Percentiles rank a stretch among this genome's conserved stretches.
Evolutionary conservation across 1,139 yeast species (phyloP).

Genomic region (Candida albicans): DNA sequence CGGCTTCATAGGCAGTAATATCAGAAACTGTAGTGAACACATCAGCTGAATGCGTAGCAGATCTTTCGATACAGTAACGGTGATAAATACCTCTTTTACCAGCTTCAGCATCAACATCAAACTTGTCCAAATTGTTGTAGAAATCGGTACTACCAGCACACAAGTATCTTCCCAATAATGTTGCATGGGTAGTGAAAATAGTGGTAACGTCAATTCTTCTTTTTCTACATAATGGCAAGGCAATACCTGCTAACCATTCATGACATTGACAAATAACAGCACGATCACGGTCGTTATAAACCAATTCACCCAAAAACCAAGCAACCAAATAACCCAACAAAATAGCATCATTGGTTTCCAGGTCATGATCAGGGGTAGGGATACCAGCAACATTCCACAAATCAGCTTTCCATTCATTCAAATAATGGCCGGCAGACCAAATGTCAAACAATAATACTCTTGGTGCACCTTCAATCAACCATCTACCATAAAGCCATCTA

Average conservation of each 20-base stretch:
- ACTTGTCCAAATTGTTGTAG: constrained; percentile 84
- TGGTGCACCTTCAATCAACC: constrained; percentile 98
- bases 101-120: constrained; percentile 97
- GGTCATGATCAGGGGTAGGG: constrained; percentile 88
- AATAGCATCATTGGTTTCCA: constrained; percentile 89
- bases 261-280: constrained; percentile 95
- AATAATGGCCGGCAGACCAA: constrained; percentile 64
- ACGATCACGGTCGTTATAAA: constrained; percentile 73
- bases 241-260: constrained; percentile 98
- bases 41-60: constrained; percentile 95
- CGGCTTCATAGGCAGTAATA: constrained; percentile 93
- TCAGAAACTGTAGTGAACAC: constrained; percentile 97
- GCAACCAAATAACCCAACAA: constrained; percentile 91
- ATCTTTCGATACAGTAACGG: constrained; percentile 93
- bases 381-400: constrained; percentile 90
- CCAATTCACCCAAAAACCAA: constrained; percentile 95
- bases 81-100: constrained; percentile 97
- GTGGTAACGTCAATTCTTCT: constrained; percentile 93
- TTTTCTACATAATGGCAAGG: constrained; percentile 87
- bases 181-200: constrained; percentile 96
- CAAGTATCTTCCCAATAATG: constrained; percentile 87
- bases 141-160: constrained; percentile 97
- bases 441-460: constrained; percentile 86
- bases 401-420: constrained; percentile 94
- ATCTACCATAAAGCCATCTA: constrained; percentile 83